Evolutionary conservation across 345 rosid genomes (phyloP).

Genomic region (Raphanus sativus): DNA sequence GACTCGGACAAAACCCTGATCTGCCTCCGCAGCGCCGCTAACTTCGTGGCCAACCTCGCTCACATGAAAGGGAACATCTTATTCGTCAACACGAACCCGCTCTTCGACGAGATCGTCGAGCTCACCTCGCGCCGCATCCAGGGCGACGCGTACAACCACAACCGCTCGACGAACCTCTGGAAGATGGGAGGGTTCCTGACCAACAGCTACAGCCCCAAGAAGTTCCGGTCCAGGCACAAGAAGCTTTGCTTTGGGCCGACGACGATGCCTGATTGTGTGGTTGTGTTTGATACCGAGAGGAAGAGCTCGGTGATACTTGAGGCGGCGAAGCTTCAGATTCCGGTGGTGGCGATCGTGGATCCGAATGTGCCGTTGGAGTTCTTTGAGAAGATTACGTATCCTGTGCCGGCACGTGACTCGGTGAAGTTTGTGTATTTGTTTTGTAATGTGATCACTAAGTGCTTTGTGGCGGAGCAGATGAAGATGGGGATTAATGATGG

Average conservation of each 20-base stretch:
- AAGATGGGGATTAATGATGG: slow-evolving; percentile 38
- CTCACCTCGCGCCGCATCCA: slow-evolving; percentile 77
- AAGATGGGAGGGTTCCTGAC: slow-evolving; percentile 82
- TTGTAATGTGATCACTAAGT: slow-evolving; percentile 90
- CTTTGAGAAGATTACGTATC: slow-evolving; percentile 74
- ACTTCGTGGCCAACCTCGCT: slow-evolving; percentile 70
- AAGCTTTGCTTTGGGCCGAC: slow-evolving; percentile 83
- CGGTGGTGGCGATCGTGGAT: slow-evolving; percentile 86
- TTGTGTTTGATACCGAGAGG: slow-evolving; percentile 83
- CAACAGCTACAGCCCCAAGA: slow-evolving; percentile 88
- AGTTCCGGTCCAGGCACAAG: slow-evolving; percentile 82
- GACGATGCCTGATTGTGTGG: slow-evolving; percentile 84
- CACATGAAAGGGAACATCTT: slow-evolving; percentile 58
- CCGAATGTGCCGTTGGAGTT: slow-evolving; percentile 80
- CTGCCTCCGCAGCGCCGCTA: slow-evolving; percentile 82
- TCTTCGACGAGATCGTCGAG: slow-evolving; percentile 77
- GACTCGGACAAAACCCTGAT: slow-evolving; percentile 89
- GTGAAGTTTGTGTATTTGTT: slow-evolving; percentile 92
- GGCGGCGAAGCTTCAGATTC: slow-evolving; percentile 78
- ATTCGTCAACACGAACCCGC: slow-evolving; percentile 92
- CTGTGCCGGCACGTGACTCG: slow-evolving; percentile 89
- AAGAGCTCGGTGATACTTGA: slow-evolving; percentile 80
- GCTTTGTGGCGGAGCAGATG: slow-evolving; percentile 76
- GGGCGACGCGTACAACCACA: slow-evolving; percentile 51
- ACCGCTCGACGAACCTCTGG: slow-evolving; percentile 62